Evolutionary conservation across 352 stramenopile species (phyloP).

Genomic region (Globisporangium apiculatum): DNA sequence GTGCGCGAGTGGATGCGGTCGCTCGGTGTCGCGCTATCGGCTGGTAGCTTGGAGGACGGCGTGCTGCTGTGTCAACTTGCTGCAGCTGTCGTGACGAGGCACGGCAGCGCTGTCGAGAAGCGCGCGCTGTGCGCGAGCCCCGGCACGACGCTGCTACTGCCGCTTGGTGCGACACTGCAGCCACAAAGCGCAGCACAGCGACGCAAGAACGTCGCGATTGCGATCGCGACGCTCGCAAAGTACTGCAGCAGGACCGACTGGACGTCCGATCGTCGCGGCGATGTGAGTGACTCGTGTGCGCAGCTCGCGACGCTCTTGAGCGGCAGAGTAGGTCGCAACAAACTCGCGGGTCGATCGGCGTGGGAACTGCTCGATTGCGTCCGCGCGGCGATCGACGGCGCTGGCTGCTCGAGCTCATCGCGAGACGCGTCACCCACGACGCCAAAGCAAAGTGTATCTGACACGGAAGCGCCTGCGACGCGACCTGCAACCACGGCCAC

Average conservation of each 20-base stretch:
- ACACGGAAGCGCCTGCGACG: no score
- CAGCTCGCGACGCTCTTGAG: conserved; percentile 3
- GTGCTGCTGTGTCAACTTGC: conserved; percentile 33
- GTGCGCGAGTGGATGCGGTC: conserved; percentile 8
- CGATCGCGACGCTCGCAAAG: conserved; percentile 3
- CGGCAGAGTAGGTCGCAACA: background rate
- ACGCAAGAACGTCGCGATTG: conserved; percentile 8
- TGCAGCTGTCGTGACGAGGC: conserved; percentile 13
- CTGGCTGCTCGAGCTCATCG: no score
- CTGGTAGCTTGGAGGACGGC: conserved; percentile 20
- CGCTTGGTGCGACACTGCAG: background rate
- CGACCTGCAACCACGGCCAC: no score
- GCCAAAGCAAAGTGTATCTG: no score
- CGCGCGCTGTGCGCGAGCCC: background rate
- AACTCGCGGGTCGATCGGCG: background rate
- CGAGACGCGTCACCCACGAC: background rate
- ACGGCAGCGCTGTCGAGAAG: background rate
- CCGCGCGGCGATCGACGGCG: conserved; percentile 2
- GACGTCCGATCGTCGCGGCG: no score
- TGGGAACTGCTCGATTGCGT: conserved; percentile 10
- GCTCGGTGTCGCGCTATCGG: conserved; percentile 9
- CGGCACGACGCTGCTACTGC: background rate
- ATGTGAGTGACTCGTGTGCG: background rate
- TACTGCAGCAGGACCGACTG: background rate
- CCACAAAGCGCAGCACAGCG: conserved; percentile 6